These are phyloP conservation scores for Fusarium austroafricanum DNA, from an alignment of 2,329 filamentous ascomycete species.

Conservation along the genomic window DNA sequence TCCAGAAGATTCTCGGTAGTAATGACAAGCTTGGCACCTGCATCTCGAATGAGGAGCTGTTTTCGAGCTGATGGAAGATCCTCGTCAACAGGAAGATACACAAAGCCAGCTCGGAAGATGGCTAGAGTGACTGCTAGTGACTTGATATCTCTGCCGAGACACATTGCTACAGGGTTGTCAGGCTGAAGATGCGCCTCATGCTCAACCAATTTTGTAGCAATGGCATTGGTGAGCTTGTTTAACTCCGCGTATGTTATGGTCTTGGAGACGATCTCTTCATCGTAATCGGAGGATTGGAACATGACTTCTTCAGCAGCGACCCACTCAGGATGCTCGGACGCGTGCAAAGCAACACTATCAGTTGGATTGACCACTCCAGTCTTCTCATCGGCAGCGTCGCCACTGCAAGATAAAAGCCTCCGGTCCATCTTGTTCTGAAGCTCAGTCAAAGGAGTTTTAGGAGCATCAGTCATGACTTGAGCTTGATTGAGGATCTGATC, in stretches of 20 bases:
- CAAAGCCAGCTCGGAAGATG: conserved; percentile 12
- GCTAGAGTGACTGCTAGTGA: conserved; percentile 16
- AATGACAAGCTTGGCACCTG: conserved; percentile 7
- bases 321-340: conserved; percentile 12
- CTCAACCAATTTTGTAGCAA: not conserved
- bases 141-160: conserved; percentile 14
- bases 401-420: conserved; percentile 2
- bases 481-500: conserved; percentile 18
- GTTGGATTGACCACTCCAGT: not conserved
- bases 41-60: conserved; percentile 23
- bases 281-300: not conserved
- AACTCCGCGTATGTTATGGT: conserved; percentile 10
- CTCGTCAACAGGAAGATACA: conserved; percentile 16
- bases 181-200: not conserved
- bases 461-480: not conserved
- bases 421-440: conserved; percentile 1
- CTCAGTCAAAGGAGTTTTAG: not conserved
- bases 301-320: conserved; percentile 15
- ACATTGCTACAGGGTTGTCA: conserved; percentile 14
- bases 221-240: conserved; percentile 1
- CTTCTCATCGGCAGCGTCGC: accelerated
- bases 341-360: not conserved
- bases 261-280: not conserved
- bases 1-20: not conserved
- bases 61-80: conserved; percentile 12